Conservation (phyloP, 2,329 filamentous ascomycete species). For the Ophiostoma montium region DNA sequence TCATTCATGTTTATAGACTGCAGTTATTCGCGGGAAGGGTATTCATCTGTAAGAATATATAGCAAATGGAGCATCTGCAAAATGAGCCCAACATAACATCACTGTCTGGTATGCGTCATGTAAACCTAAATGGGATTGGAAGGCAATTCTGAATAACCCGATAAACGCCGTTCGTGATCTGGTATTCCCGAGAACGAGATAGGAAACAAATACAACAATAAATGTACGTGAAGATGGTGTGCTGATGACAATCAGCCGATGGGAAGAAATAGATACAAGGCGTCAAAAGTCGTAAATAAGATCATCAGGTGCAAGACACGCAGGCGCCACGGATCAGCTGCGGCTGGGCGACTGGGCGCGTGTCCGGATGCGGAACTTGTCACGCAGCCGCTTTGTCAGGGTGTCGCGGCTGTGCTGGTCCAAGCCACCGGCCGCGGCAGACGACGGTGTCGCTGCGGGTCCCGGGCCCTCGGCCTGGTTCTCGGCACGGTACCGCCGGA, state of each 20-base stretch:
- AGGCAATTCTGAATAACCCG: no score
- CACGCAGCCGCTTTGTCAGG: slow-evolving; percentile 35
- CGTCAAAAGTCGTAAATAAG: not conserved
- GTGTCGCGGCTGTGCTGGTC: slow-evolving; percentile 26
- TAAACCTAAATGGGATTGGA: no score
- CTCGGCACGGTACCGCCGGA: slow-evolving; percentile 35
- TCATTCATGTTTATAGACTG: not conserved
- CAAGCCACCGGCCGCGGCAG: slow-evolving; percentile 15
- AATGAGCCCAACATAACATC: no score
- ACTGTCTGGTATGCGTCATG: no score
- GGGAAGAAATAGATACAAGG: no score
- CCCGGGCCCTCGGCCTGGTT: slow-evolving; percentile 17
- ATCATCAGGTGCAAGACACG: no score
- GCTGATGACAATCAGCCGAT: no score
- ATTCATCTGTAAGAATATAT: no score
- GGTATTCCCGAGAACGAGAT: not conserved
- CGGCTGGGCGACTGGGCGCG: slow-evolving; percentile 22
- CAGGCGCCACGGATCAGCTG: no score
- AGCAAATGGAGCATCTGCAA: no score
- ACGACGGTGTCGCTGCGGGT: slow-evolving; percentile 3
- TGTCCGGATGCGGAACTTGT: slow-evolving; percentile 38
- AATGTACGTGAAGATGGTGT: no score
- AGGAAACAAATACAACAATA: not conserved
- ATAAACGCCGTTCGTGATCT: not conserved
- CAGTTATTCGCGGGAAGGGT: not conserved